Base-by-base conservation (phyloP, 2,329 filamentous ascomycete genomes). In the Penicillium digitatum region DNA sequence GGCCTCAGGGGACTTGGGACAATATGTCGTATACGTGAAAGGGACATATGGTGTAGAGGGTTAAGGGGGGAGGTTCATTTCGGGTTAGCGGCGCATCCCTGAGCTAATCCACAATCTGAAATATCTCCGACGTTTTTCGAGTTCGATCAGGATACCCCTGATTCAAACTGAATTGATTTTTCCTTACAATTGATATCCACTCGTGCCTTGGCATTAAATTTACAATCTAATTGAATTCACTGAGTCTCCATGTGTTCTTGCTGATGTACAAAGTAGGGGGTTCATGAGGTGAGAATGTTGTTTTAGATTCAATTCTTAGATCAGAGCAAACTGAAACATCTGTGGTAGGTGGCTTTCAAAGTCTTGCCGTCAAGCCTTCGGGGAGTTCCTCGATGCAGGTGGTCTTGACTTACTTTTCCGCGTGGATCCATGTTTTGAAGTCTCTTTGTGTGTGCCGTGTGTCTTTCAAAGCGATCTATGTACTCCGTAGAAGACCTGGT, bases 81-180 rank as follows among this genome's bases (percentile, higher is more conserved):
- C 43, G 40, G 42, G 57, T 43, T 57, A 61, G 57, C 49, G 59
- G 37, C 56, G 34, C 27, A 43, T 29, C 48, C 11, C 38, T 37
- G 50, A 56, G 56, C 61, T 61, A 62, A 59, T 26, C 61, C 58
- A 35, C 40, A 58, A 62, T 61, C 57, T 59, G 62, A 43, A 62
- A 65, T 54, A 59, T 32, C 56, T 60, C 62, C 62, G 62, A 22
- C 34, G 24, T 16, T 48, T 38, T 32, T 35, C 6, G 27, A 38
- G 22, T 27, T 29, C 14, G 11, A 44, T 37, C 32, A 39, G 14
- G 37, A 40, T 43, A 20, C 29, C 47, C 50, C 22, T 57, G 56
- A 56, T 46, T 14, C 37, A 57, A 63, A 64, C 47, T 59, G 55
- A 60, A 56, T 56, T 58, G 20, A 27, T 34, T 43, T 35, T 54